These are phyloP conservation scores for Lasiodiplodia theobromae DNA, from an alignment of 2,329 filamentous ascomycete genomes.

Conservation along the genomic window DNA sequence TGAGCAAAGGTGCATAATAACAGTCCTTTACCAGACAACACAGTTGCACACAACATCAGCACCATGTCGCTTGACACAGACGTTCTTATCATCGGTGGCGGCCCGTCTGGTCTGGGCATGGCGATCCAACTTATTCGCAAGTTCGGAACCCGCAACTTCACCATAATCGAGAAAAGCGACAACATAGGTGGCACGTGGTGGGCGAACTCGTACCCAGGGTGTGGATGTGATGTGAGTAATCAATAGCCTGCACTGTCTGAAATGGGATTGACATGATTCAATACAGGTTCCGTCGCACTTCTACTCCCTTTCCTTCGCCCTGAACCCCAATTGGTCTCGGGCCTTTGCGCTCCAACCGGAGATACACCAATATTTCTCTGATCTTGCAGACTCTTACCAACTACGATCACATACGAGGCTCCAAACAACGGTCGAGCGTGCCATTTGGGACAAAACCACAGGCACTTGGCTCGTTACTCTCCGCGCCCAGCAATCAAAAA, in stretches of 20 bases:
- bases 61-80: constrained; percentile 37
- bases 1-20: background rate
- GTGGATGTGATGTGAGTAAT: constrained; percentile 42
- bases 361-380: constrained; percentile 62
- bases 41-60: background rate
- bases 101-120: constrained; percentile 56
- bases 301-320: constrained; percentile 68
- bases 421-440: constrained; percentile 48
- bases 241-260: too few relatives aligned
- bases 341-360: constrained; percentile 64
- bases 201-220: constrained; percentile 44
- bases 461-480: constrained; percentile 49
- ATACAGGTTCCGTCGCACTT: constrained; percentile 52
- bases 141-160: constrained; percentile 48
- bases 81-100: constrained; percentile 60
- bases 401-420: constrained; percentile 52
- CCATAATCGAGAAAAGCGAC: constrained; percentile 54
- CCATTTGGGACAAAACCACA: constrained; percentile 53
- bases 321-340: constrained; percentile 65
- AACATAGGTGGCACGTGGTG: constrained; percentile 48
- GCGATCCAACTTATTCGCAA: constrained; percentile 54
- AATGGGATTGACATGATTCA: background rate
- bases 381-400: constrained; percentile 40
- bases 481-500: constrained; percentile 36
- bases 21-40: background rate